Base-by-base conservation (phyloP, 164 flowering plant species). In the Liriodendron chinense region DNA sequence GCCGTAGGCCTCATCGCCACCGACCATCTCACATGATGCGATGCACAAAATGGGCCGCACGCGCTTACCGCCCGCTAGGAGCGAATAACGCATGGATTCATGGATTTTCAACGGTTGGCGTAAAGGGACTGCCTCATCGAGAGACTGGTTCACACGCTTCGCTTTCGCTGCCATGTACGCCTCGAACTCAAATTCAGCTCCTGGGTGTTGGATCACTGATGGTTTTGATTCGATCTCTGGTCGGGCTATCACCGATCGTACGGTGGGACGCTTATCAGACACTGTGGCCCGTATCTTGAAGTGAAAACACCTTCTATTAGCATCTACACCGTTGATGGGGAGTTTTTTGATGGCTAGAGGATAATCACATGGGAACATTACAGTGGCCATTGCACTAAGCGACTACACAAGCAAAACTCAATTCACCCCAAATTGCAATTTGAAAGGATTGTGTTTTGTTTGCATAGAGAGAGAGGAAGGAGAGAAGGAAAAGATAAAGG, bases 11-110 rank as follows among this genome's bases (percentile, higher is more conserved):
- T 83, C 88, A 12, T 81, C 78, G 4, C 93, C 91, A 12, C 93
- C 93, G 0, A 88, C 89, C 2, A 87, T 69, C 76, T 87, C 88
- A 65, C 90, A 89, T 0, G 87, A 65, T 9, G 91, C 91, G 4
- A 89, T 56, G 76, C 88, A 87, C 0, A 88, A 64, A 0, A 88
- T 24, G 1, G 93, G 91, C 0, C 91, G 83, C 28, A 88, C 86
- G 0, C 89, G 83, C 81, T 89, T 89, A 8, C 93, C 90, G 1
- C 91, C 87, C 0, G 86, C 89, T 16, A 84, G 82, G 21, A 86
- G 85, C 0, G 87, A 83, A 74, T 86, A 84, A 18, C 89, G 68
- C 87, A 84, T 84, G 12, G 87, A 78, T 57, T 84, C 87, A 53
- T 84, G 89, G 69, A 86, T 83, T 50, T 68, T 83, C 0, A 80